A percentile compares a stretch with the other conserved stretches of the same genome.
These are phyloP conservation scores for Spathaspora sp. DNA, from an alignment of 805 yeast genomes.

Conservation along the genomic window DNA sequence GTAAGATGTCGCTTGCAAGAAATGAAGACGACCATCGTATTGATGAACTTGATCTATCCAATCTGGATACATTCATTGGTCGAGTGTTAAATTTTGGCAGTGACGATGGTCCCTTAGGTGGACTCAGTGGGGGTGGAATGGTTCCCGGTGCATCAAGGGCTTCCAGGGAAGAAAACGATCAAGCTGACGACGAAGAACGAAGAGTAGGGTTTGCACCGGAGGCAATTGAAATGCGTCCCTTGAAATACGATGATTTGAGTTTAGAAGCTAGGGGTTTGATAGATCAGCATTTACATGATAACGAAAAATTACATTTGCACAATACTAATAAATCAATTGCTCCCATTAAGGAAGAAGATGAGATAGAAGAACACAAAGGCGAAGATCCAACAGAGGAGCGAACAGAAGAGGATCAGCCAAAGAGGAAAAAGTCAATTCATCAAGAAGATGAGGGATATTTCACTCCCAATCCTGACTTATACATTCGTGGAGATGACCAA, in stretches of 20 bases:
- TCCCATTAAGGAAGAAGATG: slow-evolving; percentile 1
- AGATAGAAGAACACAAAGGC: not conserved
- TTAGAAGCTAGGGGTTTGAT: slow-evolving; percentile 56
- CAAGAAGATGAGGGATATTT: slow-evolving; percentile 17
- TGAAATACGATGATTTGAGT: slow-evolving; percentile 40
- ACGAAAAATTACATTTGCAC: not conserved
- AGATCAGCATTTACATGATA: slow-evolving; percentile 36
- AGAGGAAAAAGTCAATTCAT: not conserved
- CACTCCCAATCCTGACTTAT: slow-evolving; percentile 40
- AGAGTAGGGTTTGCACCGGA: slow-evolving; percentile 19
- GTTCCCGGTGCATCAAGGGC: slow-evolving; percentile 35
- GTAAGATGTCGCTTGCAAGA: slow-evolving; percentile 30
- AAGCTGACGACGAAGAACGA: slow-evolving; percentile 36
- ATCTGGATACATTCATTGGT: slow-evolving; percentile 38
- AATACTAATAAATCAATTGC: not conserved
- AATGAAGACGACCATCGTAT: slow-evolving; percentile 18
- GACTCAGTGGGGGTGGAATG: slow-evolving; percentile 39
- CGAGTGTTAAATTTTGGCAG: slow-evolving; percentile 26
- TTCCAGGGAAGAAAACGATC: not conserved
- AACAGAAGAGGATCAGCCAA: not conserved
- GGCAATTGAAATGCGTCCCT: slow-evolving; percentile 38
- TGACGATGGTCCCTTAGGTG: slow-evolving; percentile 1
- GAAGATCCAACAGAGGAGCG: not conserved
- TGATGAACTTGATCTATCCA: slow-evolving; percentile 15
- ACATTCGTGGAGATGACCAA: slow-evolving; percentile 13